Evolutionary conservation across 306 rosid genomes (phyloP).

Genomic region (Prunus fruticosa): DNA sequence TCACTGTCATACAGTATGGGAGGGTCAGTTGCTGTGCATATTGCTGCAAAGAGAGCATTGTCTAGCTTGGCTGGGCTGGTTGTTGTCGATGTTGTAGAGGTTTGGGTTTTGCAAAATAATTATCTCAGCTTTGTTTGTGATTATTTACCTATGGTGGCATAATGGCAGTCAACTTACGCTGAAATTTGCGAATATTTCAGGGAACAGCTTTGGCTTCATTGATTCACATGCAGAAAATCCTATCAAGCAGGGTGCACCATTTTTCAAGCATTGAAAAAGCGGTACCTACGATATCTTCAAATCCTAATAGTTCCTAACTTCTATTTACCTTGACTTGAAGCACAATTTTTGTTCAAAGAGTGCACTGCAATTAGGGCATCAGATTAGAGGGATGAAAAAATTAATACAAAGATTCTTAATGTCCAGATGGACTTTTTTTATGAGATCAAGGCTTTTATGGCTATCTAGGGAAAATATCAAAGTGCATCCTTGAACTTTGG

Average conservation of each 20-base stretch:
- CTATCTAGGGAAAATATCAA: background rate
- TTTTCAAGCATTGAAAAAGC: conserved; percentile 90
- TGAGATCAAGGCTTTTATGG: background rate
- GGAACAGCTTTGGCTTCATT: conserved; percentile 97
- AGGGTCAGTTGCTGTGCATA: conserved; percentile 93
- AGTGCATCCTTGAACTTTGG: background rate
- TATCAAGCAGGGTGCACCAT: conserved; percentile 81
- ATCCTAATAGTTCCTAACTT: background rate
- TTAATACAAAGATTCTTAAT: background rate
- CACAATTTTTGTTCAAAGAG: background rate
- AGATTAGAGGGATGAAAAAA: background rate
- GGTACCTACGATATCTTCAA: conserved; percentile 31
- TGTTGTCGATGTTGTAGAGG: conserved; percentile 99
- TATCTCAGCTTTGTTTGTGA: conserved; percentile 14
- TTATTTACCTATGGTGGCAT: conserved; percentile 14
- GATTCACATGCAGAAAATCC: conserved; percentile 91
- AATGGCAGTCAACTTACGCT: conserved; percentile 11
- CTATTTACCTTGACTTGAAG: conserved; percentile 9
- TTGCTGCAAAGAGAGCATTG: conserved; percentile 66
- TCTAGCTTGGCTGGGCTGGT: conserved; percentile 85
- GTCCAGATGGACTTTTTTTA: background rate
- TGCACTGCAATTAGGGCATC: background rate
- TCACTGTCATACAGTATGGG: conserved; percentile 68
- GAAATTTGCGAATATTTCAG: conserved; percentile 46
- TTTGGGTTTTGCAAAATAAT: conserved; percentile 29